Evolutionary conservation across 345 rosid genomes (phyloP).

Genomic region (Citrus maxima): DNA sequence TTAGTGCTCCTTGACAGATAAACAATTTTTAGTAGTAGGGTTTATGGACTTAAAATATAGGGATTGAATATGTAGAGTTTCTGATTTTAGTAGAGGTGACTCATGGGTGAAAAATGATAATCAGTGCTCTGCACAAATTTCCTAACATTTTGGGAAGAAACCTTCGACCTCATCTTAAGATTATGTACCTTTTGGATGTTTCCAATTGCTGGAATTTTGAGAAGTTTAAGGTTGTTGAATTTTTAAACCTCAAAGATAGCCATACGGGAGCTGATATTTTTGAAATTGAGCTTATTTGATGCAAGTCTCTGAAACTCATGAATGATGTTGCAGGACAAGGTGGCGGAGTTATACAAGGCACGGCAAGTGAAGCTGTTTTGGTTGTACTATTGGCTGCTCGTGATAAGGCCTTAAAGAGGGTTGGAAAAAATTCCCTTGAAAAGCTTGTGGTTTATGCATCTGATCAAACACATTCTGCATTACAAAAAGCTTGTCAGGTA

Average conservation of each 20-base stretch:
- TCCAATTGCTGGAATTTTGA: neutral
- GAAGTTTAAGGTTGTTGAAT: slow-evolving; percentile 1
- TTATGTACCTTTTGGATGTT: neutral
- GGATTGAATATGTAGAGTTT: neutral
- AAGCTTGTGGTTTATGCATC: slow-evolving; percentile 85
- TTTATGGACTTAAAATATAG: neutral
- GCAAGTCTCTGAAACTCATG: slow-evolving; percentile 5
- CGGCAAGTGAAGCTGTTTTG: slow-evolving; percentile 93
- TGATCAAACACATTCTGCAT: slow-evolving; percentile 84
- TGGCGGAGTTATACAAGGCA: slow-evolving; percentile 92
- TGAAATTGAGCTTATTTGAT: neutral
- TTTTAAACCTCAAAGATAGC: neutral
- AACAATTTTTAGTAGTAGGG: neutral
- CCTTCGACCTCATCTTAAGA: neutral
- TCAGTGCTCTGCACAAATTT: too few relatives aligned
- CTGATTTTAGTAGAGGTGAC: neutral
- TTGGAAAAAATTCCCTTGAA: slow-evolving; percentile 56
- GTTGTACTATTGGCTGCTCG: slow-evolving; percentile 80
- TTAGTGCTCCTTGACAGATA: neutral
- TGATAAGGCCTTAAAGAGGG: slow-evolving; percentile 46
- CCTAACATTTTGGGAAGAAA: neutral
- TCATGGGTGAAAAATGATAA: neutral
- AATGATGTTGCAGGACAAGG: slow-evolving; percentile 61
- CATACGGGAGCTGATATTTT: neutral
- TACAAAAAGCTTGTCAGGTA: slow-evolving; percentile 92